Evolutionary conservation across 78 protist genomes (phyloP), one percentile per base, ranked within the genome.

Genomic region (Dictyostelium firmibasis): DNA sequence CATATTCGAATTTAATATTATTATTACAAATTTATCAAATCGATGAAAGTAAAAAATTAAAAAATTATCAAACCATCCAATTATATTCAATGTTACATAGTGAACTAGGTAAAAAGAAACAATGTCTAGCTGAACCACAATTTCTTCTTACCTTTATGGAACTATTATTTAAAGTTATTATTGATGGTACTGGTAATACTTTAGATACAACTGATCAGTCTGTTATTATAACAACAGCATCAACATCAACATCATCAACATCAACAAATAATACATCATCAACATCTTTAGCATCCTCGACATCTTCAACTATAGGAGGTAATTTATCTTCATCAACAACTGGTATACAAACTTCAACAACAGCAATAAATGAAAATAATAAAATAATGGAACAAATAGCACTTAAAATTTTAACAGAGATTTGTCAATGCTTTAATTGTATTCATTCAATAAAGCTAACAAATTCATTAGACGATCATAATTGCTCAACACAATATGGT

Each of bases 351-450:
- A 57, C 27, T n/a, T n/a, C n/a, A 2, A 20, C 67, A 57, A 20
- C 64, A 53, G 5, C 64, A 27, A 16, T 31, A 10, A 27, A 43
- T 18, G 75, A 60, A 18, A 38, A 16, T 35, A 43, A 43, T 13
- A 64, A 14, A 9, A 60, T 43, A 29, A 10, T 23, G 0, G 93
- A 88, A 11, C 7, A 23, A 9, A 16, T 43, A 25, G 64, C 70
- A 8, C 3, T 64, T 4, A 57, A 79, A 43, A 9, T 88, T 18
- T 18, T 88, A 1, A 79, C 78, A 31, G 93, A 88, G 6, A 4
- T 88, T 13, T 88, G 57, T 43, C 93, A 88, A 64, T 88, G 93
- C 10, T 64, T 25, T 31, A 8, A 79, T 6, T 88, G 93, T 88
- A 7, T 88, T 4, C 81, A 79, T 78, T 13, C 43, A 23, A 88